Evolutionary conservation across 2,329 filamentous ascomycete genomes (phyloP), one percentile per base, ranked within the genome.

Genomic region (Exophiala xenobiotica): DNA sequence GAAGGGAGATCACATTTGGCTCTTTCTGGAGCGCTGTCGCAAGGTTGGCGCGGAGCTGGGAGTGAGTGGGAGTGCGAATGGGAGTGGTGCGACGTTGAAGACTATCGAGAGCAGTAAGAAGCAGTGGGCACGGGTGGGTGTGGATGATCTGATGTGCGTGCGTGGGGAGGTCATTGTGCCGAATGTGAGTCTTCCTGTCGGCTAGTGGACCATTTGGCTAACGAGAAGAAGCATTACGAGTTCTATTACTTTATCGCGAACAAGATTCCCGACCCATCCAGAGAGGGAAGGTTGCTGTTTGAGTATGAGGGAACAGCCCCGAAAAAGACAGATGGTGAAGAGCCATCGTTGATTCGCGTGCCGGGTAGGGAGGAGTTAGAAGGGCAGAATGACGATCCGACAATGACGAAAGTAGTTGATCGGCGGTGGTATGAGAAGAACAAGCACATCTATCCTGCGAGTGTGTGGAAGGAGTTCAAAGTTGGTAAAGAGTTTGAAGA

Each of bases 181-280:
- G 52, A 93, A 96, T 77, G 91, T 95, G 74, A 77, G 87, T 82
- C 38, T n/a, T n/a, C n/a, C n/a, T n/a, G n/a, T n/a, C n/a, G n/a
- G n/a, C n/a, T n/a, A n/a, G n/a, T n/a, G n/a, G n/a, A n/a, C n/a
- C n/a, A n/a, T n/a, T n/a, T n/a, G n/a, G n/a, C 38, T 46, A 24
- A 4, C 4, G 29, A 3, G 40, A 14, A 4, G 18, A 66, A 97
- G 90, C 93, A 99, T 70, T 96, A 95, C 67, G 92, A 97, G 60
- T 90, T 99, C 67, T 93, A 97, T 69, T 93, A 92, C 72, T 97
- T 99, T 72, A 84, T 96, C 67, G 86, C 95, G 68, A 96, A 97
- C 57, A 63, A 68, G 46, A 61, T 74, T 3, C 64, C 68, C 69
- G 89, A 86, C 64, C 87, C 83, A 20, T 70, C 82, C 1, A 88